Evolutionary conservation across 306 rosid genomes (phyloP).

Genomic region (Cucumis melo): DNA sequence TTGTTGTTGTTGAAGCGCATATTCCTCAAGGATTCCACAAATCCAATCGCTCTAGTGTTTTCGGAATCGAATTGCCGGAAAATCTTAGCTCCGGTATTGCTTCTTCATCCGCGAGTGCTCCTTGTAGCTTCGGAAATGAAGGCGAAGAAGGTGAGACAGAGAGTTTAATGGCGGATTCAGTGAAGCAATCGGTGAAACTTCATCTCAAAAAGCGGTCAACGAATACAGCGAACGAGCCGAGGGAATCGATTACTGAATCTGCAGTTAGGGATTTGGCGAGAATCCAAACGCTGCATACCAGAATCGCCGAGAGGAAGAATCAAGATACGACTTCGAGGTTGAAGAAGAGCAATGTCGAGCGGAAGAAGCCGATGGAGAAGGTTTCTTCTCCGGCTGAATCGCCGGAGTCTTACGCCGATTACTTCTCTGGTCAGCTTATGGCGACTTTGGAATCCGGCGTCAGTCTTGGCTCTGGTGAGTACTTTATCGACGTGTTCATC

Average conservation of each 20-base stretch:
- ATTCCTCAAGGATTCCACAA: constrained; percentile 18
- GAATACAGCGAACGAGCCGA: constrained; percentile 23
- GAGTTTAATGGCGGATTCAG: constrained; percentile 12
- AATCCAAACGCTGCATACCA: constrained; percentile 65
- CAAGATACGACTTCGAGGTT: constrained; percentile 61
- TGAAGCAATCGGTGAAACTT: constrained; percentile 42
- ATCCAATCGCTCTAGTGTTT: constrained; percentile 48
- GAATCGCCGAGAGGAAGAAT: constrained; percentile 67
- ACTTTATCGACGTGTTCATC: constrained; percentile 88
- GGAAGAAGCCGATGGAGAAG: constrained; percentile 10
- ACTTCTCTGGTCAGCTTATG: constrained; percentile 44
- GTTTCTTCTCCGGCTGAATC: constrained; percentile 25
- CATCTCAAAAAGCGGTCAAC: constrained; percentile 37
- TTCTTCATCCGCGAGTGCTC: constrained; percentile 40
- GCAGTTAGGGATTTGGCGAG: constrained; percentile 49
- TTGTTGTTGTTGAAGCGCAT: constrained; percentile 21
- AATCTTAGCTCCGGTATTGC: constrained; percentile 50
- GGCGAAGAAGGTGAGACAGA: constrained; percentile 12
- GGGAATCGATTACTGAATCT: constrained; percentile 33
- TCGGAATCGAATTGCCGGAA: constrained; percentile 51
- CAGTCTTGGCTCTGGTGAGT: constrained; percentile 89
- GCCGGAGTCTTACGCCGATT: constrained; percentile 26
- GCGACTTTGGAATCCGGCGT: constrained; percentile 96
- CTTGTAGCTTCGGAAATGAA: constrained; percentile 31
- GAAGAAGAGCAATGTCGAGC: constrained; percentile 11